Evolutionary conservation across 495 filamentous ascomycete genomes (phyloP), one percentile per base, ranked within the genome.

Genomic region (Trichoderma parareesei): DNA sequence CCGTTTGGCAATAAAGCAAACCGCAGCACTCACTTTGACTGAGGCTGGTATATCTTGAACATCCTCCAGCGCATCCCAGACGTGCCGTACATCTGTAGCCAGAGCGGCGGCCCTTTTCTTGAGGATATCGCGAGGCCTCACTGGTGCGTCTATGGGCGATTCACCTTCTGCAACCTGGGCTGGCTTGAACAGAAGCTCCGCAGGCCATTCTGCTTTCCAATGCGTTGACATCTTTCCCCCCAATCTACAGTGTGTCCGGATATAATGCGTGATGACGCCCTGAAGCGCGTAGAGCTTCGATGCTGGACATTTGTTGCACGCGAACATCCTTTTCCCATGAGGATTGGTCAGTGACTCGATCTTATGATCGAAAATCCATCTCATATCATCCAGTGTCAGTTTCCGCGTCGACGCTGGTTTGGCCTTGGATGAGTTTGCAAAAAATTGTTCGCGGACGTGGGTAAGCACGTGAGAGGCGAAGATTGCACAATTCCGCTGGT

Each of bases 131-230:
- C n/a, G n/a, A n/a, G n/a, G n/a, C n/a, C n/a, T n/a, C n/a, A n/a
- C n/a, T n/a, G n/a, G n/a, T n/a, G n/a, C n/a, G n/a, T n/a, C n/a
- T n/a, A n/a, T n/a, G n/a, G n/a, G n/a, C n/a, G n/a, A n/a, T n/a
- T n/a, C n/a, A n/a, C n/a, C n/a, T n/a, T n/a, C n/a, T n/a, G n/a
- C n/a, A n/a, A n/a, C n/a, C n/a, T n/a, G n/a, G 2, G 27, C 27
- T 27, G 27, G 27, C 27, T 27, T 74, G 73, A 91, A 93, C 0
- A 88, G 89, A 7, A 87, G 87, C 41, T 84, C 77, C 65, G 84
- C 82, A 46, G 90, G 90, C 90, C 90, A 93, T 70, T 91, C 88
- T 2, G 88, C 81, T 71, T 84, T 84, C 90, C 90, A 93, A 71
- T 87, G 79, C 4, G 92, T 87, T 33, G 90, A 83, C 37, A 87